Conservation (phyloP, 1,284 basidiomycete genomes). For the Grifola frondosa region DNA sequence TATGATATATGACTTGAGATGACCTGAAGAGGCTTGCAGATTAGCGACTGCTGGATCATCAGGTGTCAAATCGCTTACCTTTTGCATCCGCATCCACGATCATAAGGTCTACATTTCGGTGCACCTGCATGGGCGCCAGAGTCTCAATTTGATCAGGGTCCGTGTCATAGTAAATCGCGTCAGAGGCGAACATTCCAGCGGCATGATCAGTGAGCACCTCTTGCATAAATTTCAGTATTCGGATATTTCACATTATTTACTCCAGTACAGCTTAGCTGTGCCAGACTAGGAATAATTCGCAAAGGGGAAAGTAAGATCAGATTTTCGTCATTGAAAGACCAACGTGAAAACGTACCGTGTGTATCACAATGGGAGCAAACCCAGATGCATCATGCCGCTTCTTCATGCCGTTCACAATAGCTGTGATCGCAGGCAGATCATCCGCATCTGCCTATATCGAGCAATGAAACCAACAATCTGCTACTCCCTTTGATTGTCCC, state of each 20-base stretch:
- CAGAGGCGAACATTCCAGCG: conserved; percentile 10
- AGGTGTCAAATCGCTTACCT: background rate
- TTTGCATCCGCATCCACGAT: conserved; percentile 33
- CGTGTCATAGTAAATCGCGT: conserved; percentile 33
- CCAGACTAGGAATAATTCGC: too few relatives aligned
- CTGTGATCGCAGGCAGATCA: conserved; percentile 20
- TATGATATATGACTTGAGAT: conserved; percentile 37
- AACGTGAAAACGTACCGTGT: conserved; percentile 13
- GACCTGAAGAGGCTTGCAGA: conserved; percentile 21
- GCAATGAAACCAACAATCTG: background rate
- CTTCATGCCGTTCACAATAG: conserved; percentile 15
- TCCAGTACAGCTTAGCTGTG: too few relatives aligned
- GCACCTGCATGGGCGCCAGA: conserved; percentile 29
- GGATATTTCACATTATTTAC: too few relatives aligned
- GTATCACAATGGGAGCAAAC: conserved; percentile 11
- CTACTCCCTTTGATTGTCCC: conserved; percentile 1
- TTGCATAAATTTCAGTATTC: too few relatives aligned
- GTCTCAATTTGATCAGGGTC: conserved; percentile 31
- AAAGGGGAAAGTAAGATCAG: too few relatives aligned
- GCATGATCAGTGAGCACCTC: conserved; percentile 8
- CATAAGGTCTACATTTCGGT: conserved; percentile 31
- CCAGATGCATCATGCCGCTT: conserved; percentile 7
- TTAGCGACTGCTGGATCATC: background rate
- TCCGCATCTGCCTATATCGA: conserved; percentile 39
- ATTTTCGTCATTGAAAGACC: too few relatives aligned